Evolutionary conservation across 164 flowering plant species (phyloP), one percentile per base, ranked within the genome.

Genomic region (Santalum album): DNA sequence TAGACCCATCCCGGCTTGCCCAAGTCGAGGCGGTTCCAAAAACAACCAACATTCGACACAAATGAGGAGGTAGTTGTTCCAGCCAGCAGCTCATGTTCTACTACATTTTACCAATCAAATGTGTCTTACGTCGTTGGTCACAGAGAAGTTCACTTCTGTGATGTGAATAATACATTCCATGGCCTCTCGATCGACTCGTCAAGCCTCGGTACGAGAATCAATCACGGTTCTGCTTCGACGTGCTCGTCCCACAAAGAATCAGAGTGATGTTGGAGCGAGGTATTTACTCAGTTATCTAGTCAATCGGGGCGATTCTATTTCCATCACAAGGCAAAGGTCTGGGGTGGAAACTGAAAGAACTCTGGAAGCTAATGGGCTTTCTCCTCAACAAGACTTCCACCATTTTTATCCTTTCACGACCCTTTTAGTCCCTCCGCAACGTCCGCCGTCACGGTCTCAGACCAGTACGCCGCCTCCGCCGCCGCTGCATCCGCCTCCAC

Each of bases 161-260:
- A 84, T 22, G 85, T 87, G 15, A 87, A 78, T 55, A 15, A 66
- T 51, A 85, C 78, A 0, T 84, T 62, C 29, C 77, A 84, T 70
- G 83, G 84, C 44, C 77, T 87, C 21, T 70, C 90, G 9, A 19
- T 44, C 27, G 14, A 15, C 2, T 15, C 67, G 15, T 42, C 1
- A 0, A 17, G 49, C 6, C 25, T 90, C 46, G 90, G 87, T 19
- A 14, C 38, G 10, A 65, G 35, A 47, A 53, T 90, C 32, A 63
- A 19, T n/a, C n/a, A n/a, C n/a, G n/a, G 71, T 86, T 55, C 95
- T 90, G 62, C 69, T 86, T 45, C 75, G 89, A 64, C 86, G 96
- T 76, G 89, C 95, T 51, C 86, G 96, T 72, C 95, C 91, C 11
- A 80, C 87, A 0, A 72, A 59, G 51, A 67, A 74, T 26, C 95